Conservation (phyloP, 163 green algal genomes). For the Dunaliella salina region DNA sequence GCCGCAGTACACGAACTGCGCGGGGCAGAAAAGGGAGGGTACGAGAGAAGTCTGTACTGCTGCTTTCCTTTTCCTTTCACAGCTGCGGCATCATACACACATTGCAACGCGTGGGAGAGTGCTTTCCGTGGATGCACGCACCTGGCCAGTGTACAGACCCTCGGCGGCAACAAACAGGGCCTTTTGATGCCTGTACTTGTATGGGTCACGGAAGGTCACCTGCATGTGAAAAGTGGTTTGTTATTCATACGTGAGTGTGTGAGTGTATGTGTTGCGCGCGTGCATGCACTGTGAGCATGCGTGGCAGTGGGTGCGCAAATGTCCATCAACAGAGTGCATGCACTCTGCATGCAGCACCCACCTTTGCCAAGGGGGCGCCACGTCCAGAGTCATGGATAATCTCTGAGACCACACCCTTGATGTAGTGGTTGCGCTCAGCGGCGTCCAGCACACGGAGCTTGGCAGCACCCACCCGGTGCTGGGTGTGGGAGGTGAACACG, state of each 20-base stretch:
- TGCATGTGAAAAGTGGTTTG: constrained; percentile 21
- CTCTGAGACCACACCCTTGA: constrained; percentile 93
- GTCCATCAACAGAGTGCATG: constrained; percentile 4
- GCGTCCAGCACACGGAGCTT: constrained; percentile 85
- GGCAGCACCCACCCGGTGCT: constrained; percentile 90
- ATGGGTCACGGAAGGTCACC: constrained; percentile 89
- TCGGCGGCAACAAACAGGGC: constrained; percentile 94
- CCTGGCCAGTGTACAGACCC: constrained; percentile 92
- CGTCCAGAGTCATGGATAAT: constrained; percentile 97
- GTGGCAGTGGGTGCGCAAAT: background rate
- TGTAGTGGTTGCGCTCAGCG: constrained; percentile 95
- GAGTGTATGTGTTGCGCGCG: background rate
- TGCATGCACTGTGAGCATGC: background rate
- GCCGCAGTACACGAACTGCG: constrained; percentile 95
- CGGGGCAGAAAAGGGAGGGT: background rate
- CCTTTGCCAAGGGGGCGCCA: constrained; percentile 91
- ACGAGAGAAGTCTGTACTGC: too few relatives aligned
- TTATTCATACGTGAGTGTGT: background rate
- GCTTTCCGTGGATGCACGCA: constrained; percentile 16
- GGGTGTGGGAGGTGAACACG: constrained; percentile 95
- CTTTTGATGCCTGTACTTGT: constrained; percentile 93
- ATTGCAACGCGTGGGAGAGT: too few relatives aligned
- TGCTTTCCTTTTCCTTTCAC: too few relatives aligned
- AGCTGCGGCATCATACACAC: too few relatives aligned
- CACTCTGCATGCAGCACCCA: constrained; percentile 33